Conservation (phyloP, 495 filamentous ascomycete genomes). For the Lineolata rhizophorae region DNA sequence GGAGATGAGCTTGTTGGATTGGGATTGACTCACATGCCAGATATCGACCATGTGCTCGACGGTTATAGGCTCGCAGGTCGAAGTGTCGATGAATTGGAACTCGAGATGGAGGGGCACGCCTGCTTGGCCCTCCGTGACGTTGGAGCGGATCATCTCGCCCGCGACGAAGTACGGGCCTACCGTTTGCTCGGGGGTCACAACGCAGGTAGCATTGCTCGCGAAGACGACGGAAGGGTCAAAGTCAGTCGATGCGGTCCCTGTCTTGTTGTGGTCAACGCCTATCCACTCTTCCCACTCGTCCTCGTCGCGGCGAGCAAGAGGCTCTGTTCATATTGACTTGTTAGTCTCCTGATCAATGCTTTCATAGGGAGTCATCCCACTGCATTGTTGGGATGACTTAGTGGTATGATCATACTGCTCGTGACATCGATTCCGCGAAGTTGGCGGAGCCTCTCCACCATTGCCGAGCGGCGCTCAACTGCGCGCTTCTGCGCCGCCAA, state of each 20-base stretch:
- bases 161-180: constrained; percentile 11
- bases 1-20: too few relatives aligned
- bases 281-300: constrained; percentile 4
- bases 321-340: constrained; percentile 1
- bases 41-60: constrained; percentile 30
- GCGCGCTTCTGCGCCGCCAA: constrained; percentile 3
- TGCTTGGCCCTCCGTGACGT: constrained; percentile 27
- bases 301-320: constrained; percentile 2
- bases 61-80: constrained; percentile 31
- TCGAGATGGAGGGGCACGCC: constrained; percentile 36
- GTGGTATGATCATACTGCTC: not conserved
- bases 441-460: constrained; percentile 1
- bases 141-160: constrained; percentile 25
- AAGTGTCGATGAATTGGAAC: constrained; percentile 34
- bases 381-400: not conserved
- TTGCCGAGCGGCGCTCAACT: constrained; percentile 2
- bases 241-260: constrained; percentile 2
- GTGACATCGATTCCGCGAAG: constrained; percentile 4
- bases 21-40: not conserved
- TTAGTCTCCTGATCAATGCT: not conserved
- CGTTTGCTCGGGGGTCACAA: constrained; percentile 8
- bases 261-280: constrained; percentile 6
- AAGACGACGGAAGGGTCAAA: constrained; percentile 1
- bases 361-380: not conserved
- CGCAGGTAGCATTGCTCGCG: constrained; percentile 4